Evolutionary conservation across 352 stramenopile species (phyloP).

Genomic region (Phytophthora capsici): DNA sequence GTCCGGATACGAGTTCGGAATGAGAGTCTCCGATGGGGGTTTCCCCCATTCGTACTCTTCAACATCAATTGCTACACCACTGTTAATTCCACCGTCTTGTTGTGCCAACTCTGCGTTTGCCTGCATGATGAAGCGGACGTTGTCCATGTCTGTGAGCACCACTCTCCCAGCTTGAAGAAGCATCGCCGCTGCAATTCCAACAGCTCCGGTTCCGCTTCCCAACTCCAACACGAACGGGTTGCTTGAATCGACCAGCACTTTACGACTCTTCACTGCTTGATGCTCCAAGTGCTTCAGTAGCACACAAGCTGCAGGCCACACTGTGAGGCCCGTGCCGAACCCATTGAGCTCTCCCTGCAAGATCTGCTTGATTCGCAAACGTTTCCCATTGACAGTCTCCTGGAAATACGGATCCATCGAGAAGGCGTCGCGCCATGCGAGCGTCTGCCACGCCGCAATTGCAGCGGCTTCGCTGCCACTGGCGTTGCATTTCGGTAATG

Average conservation of each 20-base stretch:
- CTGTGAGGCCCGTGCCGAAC: constrained; percentile 80
- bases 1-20: constrained; percentile 50
- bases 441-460: constrained; percentile 61
- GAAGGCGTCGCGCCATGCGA: constrained; percentile 78
- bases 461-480: not conserved
- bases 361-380: constrained; percentile 74
- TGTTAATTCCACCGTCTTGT: constrained; percentile 32
- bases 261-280: constrained; percentile 41
- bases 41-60: constrained; percentile 92
- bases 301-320: constrained; percentile 85
- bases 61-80: constrained; percentile 58
- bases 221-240: constrained; percentile 87
- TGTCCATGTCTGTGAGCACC: constrained; percentile 91
- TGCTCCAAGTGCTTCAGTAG: constrained; percentile 83
- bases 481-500: constrained; percentile 12
- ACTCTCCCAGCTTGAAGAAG: constrained; percentile 79
- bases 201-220: constrained; percentile 91
- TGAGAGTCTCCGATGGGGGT: constrained; percentile 39
- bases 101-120: constrained; percentile 80
- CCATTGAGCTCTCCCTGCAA: constrained; percentile 83
- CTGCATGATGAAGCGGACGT: constrained; percentile 89
- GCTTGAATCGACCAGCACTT: constrained; percentile 13
- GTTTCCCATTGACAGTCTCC: constrained; percentile 44
- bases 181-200: constrained; percentile 89
- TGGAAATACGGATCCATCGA: constrained; percentile 74